These are phyloP conservation scores for Rubia yunnanensis DNA, from an alignment of 257 asterid genomes.

Conservation along the genomic window DNA sequence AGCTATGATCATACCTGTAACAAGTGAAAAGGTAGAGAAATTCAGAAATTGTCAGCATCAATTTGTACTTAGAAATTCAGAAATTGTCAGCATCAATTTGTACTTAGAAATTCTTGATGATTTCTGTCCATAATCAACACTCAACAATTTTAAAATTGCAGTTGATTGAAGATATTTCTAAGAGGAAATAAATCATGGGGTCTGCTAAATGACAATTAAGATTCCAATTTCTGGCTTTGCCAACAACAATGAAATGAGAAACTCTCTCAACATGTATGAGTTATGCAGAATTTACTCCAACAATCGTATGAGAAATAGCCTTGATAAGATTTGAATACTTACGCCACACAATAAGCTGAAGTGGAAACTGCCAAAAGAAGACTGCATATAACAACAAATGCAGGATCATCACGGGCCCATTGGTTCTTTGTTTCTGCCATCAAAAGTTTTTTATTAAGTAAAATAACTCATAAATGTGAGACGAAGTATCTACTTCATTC, in stretches of 20 bases:
- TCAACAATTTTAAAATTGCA: background rate
- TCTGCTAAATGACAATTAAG: background rate
- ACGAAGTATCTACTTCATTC: background rate
- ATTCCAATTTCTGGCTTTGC: background rate
- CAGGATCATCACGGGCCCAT: constrained; percentile 99
- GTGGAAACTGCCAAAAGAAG: constrained; percentile 73
- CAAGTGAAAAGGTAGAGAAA: constrained; percentile 15
- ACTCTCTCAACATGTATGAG: background rate
- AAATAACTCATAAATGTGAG: background rate
- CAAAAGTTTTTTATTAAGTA: constrained; percentile 14
- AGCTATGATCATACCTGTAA: constrained; percentile 90
- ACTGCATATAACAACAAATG: constrained; percentile 84
- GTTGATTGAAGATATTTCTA: background rate
- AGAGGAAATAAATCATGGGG: background rate
- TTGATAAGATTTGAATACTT: constrained; percentile 26
- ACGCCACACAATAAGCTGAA: constrained; percentile 94
- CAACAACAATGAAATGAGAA: background rate
- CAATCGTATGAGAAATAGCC: constrained; percentile 3
- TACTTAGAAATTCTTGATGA: background rate
- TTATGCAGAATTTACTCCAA: background rate
- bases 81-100: constrained; percentile 14
- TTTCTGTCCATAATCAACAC: background rate
- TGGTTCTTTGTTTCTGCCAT: constrained; percentile 94
- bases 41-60: constrained; percentile 16
- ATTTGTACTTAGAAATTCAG: constrained; percentile 5